Conservation (phyloP, 805 yeast genomes). For the Debaryomyces prosopidis region DNA sequence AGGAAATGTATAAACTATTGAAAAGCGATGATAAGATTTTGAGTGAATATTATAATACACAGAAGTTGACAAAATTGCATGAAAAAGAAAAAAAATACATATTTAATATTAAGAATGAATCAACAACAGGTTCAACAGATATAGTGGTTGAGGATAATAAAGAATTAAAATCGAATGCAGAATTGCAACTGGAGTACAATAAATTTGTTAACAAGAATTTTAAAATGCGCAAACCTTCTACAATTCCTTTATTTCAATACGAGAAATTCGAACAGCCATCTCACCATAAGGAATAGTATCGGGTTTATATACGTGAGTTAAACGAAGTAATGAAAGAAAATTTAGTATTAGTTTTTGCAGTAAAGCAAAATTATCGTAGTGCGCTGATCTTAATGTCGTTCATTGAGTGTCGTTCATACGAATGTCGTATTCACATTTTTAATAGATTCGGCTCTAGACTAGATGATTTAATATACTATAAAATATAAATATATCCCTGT, state of each 20-base stretch:
- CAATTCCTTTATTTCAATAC: constrained; percentile 15
- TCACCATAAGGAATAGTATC: constrained; percentile 9
- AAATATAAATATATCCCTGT: constrained; percentile 3
- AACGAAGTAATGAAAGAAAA: no score
- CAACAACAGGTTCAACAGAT: not conserved
- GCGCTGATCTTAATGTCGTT: not conserved
- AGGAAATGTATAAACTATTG: constrained; percentile 19
- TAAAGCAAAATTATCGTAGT: no score
- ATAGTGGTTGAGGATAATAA: not conserved
- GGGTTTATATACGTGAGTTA: not conserved
- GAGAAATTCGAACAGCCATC: constrained; percentile 16
- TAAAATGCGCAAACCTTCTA: constrained; percentile 14
- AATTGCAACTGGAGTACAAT: constrained; percentile 6
- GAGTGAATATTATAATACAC: constrained; percentile 21
- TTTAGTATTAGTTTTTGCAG: not conserved
- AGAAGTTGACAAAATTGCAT: constrained; percentile 17
- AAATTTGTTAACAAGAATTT: constrained; percentile 12
- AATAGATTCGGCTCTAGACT: not conserved
- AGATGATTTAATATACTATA: not conserved
- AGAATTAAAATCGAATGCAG: not conserved
- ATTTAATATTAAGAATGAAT: constrained; percentile 9
- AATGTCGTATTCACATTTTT: not conserved
- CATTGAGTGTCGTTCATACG: no score
- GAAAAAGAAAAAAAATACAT: constrained; percentile 15
- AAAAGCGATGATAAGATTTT: constrained; percentile 18